Base-by-base conservation (phyloP, 371 early-diverging fungal species). In the Mucor irregularis region DNA sequence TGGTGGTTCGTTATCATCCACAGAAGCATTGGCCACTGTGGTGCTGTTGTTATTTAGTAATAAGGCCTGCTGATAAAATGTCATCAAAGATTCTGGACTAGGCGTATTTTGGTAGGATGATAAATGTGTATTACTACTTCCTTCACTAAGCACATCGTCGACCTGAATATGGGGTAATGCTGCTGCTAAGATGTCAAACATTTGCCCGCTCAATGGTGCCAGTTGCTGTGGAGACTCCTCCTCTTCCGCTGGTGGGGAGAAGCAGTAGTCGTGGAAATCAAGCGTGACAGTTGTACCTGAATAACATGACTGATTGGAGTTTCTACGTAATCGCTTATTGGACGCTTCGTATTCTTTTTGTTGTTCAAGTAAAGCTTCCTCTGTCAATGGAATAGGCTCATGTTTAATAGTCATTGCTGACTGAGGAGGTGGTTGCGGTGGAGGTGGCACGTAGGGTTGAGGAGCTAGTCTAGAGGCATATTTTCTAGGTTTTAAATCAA, bases 211-310 rank as follows among this genome's bases (percentile, higher is more conserved):
- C 9, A 45, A 29, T n/a, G 45, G 17, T 14, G 29, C 16, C 4
- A 0, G 3, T 45, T 31, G 22, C 13, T 37, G 24, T 31, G n/a
- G n/a, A n/a, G n/a, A n/a, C n/a, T 44, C 53, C 2, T 58, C 64
- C 19, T 64, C 64, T 54, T 55, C 59, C 9, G 63, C 42, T 34
- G 76, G 70, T 22, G 73, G 73, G 7, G 76, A 76, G 42, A 78
- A 72, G 42, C 78, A 78, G 42, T 58, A 64, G 19, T 78, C 78
- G 39, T 68, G 64, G 38, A 78, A 78, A 48, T 78, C 78, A 22
- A 78, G 64, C 2, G 74, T 70, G 3, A 55, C 74, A 14, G 74
- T 78, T 1, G 78, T 72, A 14, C 78, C 73, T 25, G 69, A 74
- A 29, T 70, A 64, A 16, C 58, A 69, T 8, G 64, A 63, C 25